Evolutionary conservation across 768 basidiomycete genomes (phyloP).

Genomic region (Psilocybe cubensis): DNA sequence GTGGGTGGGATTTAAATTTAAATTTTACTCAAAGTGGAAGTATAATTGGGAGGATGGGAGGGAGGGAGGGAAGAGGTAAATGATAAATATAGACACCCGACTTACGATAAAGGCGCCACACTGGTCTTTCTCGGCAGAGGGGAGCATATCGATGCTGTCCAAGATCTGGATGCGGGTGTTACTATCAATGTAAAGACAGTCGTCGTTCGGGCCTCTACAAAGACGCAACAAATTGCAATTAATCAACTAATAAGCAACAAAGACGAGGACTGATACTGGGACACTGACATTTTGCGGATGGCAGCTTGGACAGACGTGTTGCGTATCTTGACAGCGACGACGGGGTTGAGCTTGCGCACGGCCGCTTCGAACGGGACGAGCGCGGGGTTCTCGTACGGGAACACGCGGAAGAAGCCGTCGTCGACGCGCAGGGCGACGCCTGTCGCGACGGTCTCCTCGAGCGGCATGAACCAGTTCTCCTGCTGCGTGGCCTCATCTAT

Average conservation of each 20-base stretch:
- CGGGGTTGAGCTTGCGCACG: slow-evolving; percentile 76
- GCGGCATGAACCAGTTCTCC: slow-evolving; percentile 84
- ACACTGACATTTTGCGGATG: slow-evolving; percentile 63
- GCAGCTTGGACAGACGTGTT: slow-evolving; percentile 80
- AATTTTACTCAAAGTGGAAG: too few species aligned
- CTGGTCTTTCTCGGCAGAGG: slow-evolving; percentile 85
- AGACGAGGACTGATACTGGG: too few species aligned
- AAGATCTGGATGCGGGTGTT: slow-evolving; percentile 88
- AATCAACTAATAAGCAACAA: too few species aligned
- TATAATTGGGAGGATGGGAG: too few species aligned
- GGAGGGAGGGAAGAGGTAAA: too few species aligned
- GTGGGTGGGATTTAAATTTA: too few species aligned
- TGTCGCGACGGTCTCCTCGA: slow-evolving; percentile 68
- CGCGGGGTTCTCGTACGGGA: slow-evolving; percentile 79
- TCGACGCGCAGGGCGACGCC: slow-evolving; percentile 76
- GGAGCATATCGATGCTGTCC: slow-evolving; percentile 65
- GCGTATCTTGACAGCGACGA: slow-evolving; percentile 80
- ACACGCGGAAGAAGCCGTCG: slow-evolving; percentile 71
- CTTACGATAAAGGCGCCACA: slow-evolving; percentile 79
- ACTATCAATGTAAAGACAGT: slow-evolving; percentile 70
- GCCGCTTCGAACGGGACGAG: slow-evolving; percentile 82
- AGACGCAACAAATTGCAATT: too few species aligned
- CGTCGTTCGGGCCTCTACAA: slow-evolving; percentile 51
- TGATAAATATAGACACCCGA: too few species aligned
- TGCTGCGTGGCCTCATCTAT: slow-evolving; percentile 60